Evolutionary conservation across 2,329 filamentous ascomycete species (phyloP), one percentile per base, ranked within the genome.

Genomic region (Fusarium neocosmosporiellum): DNA sequence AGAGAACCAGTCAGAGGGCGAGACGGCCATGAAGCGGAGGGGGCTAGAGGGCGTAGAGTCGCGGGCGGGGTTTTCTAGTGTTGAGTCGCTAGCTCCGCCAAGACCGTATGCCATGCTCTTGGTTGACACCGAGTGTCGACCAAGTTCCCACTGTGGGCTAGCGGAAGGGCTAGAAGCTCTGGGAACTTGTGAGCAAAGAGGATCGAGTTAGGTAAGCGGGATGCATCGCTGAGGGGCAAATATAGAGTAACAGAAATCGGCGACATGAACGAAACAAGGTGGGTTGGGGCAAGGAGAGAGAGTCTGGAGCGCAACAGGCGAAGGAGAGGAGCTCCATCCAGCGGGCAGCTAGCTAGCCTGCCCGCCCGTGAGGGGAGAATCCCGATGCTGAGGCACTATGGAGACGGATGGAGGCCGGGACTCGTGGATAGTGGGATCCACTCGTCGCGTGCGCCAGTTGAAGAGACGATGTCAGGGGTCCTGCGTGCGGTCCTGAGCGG

Each of bases 401-500:
- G 73, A 62, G 66, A 71, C 63, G 54, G 43, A 31, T 34, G 43
- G 41, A 31, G 60, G 72, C 27, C 63, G 69, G 62, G 68, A 63
- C 62, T 70, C 65, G 57, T 66, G 66, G 64, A 64, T 66, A 64
- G 39, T 31, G 66, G 53, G 59, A 61, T 74, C 75, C 75, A 76
- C 75, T 60, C 62, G 41, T 76, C 72, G 75, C 72, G 75, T 77
- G 75, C 70, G 63, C 67, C 71, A 62, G 69, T 71, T 65, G 65
- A 62, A 65, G 33, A 29, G 55, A 57, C 43, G 63, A 60, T 65
- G 65, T 64, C 66, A 46, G 64, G 74, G 74, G 41, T 63, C 67
- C 62, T 67, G 31, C 55, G 59, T 57, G 58, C 60, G 18, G 50
- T 20, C 24, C 16, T 54, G n/a, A 54, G 50, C 58, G 55, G 54